Evolutionary conservation across 352 stramenopile genomes (phyloP), one percentile per base, ranked within the genome.

Genomic region (Phytopythium delawarense): DNA sequence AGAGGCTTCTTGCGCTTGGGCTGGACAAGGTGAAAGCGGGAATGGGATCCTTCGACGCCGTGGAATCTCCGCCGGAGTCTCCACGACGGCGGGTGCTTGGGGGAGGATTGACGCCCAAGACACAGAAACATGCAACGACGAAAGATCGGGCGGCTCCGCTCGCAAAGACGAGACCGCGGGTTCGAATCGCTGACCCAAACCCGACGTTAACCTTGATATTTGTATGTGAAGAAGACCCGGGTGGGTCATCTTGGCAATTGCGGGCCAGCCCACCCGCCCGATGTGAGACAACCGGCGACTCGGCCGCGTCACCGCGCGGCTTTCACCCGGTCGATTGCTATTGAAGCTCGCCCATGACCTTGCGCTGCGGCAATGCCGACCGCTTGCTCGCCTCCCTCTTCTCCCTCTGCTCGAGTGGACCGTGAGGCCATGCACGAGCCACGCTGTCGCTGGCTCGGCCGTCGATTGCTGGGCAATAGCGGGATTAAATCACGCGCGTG

Each of bases 261-360:
- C 20, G 6, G 37, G 25, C 2, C 23, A 34, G 4, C 28, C 18
- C 7, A 50, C 37, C 53, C 35, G 13, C 35, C 34, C 37, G 50
- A 20, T 60, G 21, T 60, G 54, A 51, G 54, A 60, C 54, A 60
- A 59, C 39, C 39, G 39, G 3, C 25, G 39, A 60, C 40, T 49
- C 39, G n/a, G 12, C 39, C 39, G 54, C 54, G 54, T 60, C 54
- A 60, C 25, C 25, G 40, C 37, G 18, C 18, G 25, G 13, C 37
- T 49, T 60, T 60, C 51, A 57, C 51, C 20, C 32, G 4, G 18
- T 57, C 54, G 54, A 60, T 60, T 60, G 54, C 54, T 60, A 60
- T 60, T 60, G 54, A 60, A 60, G 54, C 51, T 32, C 23, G 21
- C 15, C 32, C 32, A 9, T 9, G 32, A 21, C 20, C 25, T 42